These are phyloP conservation scores for Trichocladium uniseriatum DNA, from an alignment of 495 filamentous ascomycete genomes.

Conservation along the genomic window DNA sequence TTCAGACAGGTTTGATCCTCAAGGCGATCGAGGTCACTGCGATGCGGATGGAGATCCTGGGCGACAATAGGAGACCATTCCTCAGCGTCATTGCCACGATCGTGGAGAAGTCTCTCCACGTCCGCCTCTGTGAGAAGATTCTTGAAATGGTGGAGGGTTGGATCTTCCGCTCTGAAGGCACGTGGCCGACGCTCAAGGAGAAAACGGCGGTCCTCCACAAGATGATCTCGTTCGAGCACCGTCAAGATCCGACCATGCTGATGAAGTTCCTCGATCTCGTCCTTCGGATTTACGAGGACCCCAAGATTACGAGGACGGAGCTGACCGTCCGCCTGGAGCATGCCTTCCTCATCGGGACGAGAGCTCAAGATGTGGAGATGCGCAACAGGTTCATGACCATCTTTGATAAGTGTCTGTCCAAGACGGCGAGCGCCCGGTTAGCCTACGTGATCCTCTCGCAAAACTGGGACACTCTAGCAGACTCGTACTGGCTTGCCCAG, in stretches of 20 bases:
- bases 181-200: conserved; percentile 93
- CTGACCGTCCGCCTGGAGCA: conserved; percentile 94
- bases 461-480: conserved; percentile 90
- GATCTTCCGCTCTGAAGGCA: conserved; percentile 88
- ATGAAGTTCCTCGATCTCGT: conserved; percentile 91
- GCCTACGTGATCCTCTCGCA: conserved; percentile 85
- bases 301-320: conserved; percentile 88
- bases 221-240: conserved; percentile 89
- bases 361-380: conserved; percentile 94
- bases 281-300: conserved; percentile 94
- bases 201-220: conserved; percentile 95
- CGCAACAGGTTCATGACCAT: conserved; percentile 91
- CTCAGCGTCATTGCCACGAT: conserved; percentile 88
- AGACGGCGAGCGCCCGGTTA: conserved; percentile 73
- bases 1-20: conserved; percentile 78
- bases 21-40: conserved; percentile 91
- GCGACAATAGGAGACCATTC: conserved; percentile 84
- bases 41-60: conserved; percentile 85
- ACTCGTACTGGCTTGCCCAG: conserved; percentile 95
- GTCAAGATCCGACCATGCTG: conserved; percentile 70
- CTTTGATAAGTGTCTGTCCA: conserved; percentile 83
- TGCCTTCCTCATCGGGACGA: conserved; percentile 90
- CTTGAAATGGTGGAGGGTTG: conserved; percentile 88
- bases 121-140: conserved; percentile 78
- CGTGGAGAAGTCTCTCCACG: conserved; percentile 85